Conservation (phyloP, 768 basidiomycete genomes). For the Boletus reticuloceps region DNA sequence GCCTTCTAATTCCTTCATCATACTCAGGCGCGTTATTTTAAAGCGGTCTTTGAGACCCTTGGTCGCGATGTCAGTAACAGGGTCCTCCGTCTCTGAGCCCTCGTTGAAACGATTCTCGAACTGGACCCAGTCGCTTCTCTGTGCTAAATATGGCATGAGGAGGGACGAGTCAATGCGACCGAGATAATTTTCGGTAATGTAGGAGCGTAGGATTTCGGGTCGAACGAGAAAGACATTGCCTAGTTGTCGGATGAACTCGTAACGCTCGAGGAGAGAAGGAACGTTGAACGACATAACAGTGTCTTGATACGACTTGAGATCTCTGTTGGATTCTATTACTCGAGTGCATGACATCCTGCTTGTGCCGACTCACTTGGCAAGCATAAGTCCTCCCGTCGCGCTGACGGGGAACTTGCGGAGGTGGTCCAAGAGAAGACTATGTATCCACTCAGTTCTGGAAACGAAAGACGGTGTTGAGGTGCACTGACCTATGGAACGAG, state of each 20-base stretch:
- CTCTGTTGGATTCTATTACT: constrained; percentile 46
- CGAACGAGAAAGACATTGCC: constrained; percentile 97
- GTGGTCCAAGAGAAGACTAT: constrained; percentile 88
- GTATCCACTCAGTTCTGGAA: constrained; percentile 8
- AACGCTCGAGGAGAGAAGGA: constrained; percentile 85
- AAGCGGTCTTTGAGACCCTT: constrained; percentile 55
- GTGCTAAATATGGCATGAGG: constrained; percentile 85
- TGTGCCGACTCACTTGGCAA: constrained; percentile 80
- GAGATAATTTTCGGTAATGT: constrained; percentile 92
- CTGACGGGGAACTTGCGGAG: constrained; percentile 95
- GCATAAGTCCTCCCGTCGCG: constrained; percentile 95
- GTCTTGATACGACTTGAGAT: constrained; percentile 96
- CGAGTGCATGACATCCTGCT: neutral
- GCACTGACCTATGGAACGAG: constrained; percentile 79
- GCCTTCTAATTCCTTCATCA: constrained; percentile 82
- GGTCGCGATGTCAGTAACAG: constrained; percentile 36
- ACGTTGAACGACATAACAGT: constrained; percentile 79
- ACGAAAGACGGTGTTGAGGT: neutral
- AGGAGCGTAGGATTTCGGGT: constrained; percentile 92
- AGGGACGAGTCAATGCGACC: constrained; percentile 86
- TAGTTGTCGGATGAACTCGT: constrained; percentile 96
- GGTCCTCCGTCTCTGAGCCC: constrained; percentile 42
- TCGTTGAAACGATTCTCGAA: constrained; percentile 82
- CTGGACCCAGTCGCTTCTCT: constrained; percentile 88
- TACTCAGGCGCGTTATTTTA: constrained; percentile 68